Base-by-base conservation (phyloP, 352 stramenopile species). In the Pythium aquatile region DNA sequence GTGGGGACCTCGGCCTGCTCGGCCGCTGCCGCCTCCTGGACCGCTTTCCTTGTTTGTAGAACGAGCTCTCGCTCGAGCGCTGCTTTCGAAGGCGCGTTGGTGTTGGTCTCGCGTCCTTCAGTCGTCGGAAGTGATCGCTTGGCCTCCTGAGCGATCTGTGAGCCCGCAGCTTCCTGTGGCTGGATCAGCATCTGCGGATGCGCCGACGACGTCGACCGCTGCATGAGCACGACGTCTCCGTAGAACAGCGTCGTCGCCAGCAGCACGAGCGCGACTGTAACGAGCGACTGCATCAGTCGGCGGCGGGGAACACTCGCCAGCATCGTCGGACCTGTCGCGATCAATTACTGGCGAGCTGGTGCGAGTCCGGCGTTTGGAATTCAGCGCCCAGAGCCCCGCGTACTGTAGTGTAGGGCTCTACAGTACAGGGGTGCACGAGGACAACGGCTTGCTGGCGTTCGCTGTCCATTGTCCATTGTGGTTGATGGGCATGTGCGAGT, bases 221-320 rank as follows among this genome's bases (percentile, higher is more conserved):
- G 42, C 14, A 49, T 20, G 42, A 49, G 42, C 42, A 49, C 5
- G 42, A 49, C n/a, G 42, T 49, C 42, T 49, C 42, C 42, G 42
- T 28, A 49, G 42, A 49, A 49, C 42, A 49, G 42, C 42, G 42
- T 49, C 16, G 42, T 49, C 6, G 42, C 42, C 14, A 49, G 42
- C 42, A 49, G 42, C 42, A 49, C 42, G 2, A 49, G 42, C 42
- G 16, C 42, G 42, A 49, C 16, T 5, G 40, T 11, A 16, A 16
- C 40, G 8, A 47, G 13, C 40, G 40, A 11, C 7, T 20, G 40
- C 40, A 20, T 20, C 13, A 47, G 14, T 20, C 40, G 40, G 6
- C 40, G 40, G 20, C 40, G 40, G 5, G 40, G 40, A 17, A 47
- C 17, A 5, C 14, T 16, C 40, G 40, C 40, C 3, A 16, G 40